phyloP scores from a whole-genome alignment of 2,329 filamentous ascomycete species.

The Celoporthe dispersa region DNA sequence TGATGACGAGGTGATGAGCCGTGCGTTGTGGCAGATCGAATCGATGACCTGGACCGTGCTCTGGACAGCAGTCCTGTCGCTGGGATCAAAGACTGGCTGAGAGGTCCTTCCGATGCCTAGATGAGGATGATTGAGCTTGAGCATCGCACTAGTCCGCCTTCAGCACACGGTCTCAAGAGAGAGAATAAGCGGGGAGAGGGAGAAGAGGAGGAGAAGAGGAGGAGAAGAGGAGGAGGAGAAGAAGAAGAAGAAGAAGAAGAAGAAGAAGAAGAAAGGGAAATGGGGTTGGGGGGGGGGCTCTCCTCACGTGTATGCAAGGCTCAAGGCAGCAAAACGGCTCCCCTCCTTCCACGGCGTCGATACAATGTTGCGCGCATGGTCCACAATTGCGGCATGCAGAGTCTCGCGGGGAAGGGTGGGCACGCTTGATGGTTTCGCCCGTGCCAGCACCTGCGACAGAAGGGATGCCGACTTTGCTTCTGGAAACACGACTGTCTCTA shows the following conservation, averaged over 20 bases:
- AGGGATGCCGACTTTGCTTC: slow-evolving; percentile 37
- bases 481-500: slow-evolving; percentile 36
- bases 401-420: slow-evolving; percentile 19
- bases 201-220: not conserved
- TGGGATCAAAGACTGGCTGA: slow-evolving; percentile 19
- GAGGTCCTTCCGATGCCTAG: slow-evolving; percentile 29
- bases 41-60: slow-evolving; percentile 33
- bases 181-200: slow-evolving; percentile 1
- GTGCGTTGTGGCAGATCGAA: slow-evolving; percentile 33
- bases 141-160: slow-evolving; percentile 34
- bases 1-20: slow-evolving; percentile 30
- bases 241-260: slow-evolving; percentile 2
- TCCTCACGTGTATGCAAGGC: slow-evolving; percentile 37
- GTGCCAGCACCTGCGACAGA: slow-evolving; percentile 34
- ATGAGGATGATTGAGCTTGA: slow-evolving; percentile 38
- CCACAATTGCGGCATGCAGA: slow-evolving; percentile 32
- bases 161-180: slow-evolving; percentile 23
- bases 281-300: too few relatives aligned
- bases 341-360: slow-evolving; percentile 33
- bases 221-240: not conserved
- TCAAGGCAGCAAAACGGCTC: slow-evolving; percentile 34
- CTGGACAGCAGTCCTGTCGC: slow-evolving; percentile 29
- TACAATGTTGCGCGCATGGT: slow-evolving; percentile 33
- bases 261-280: too few relatives aligned
- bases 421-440: slow-evolving; percentile 24